These are phyloP conservation scores for Leishmania gerbilli DNA, from an alignment of 208 protist genomes.

Conservation along the genomic window DNA sequence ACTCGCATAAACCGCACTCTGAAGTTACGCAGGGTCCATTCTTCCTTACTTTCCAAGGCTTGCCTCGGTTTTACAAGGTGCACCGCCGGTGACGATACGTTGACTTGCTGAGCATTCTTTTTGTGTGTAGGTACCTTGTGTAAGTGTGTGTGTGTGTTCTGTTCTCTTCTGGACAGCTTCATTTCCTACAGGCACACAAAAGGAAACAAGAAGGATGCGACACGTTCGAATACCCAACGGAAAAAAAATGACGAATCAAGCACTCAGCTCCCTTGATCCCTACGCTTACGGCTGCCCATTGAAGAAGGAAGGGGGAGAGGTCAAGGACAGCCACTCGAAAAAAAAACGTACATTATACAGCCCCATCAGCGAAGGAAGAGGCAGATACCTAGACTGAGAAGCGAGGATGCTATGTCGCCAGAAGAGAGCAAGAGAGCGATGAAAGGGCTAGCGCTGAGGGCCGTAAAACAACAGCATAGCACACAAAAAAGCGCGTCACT, in stretches of 20 bases:
- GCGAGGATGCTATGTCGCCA: background rate
- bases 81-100: background rate
- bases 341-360: background rate
- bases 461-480: background rate
- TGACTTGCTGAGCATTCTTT: background rate
- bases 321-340: background rate
- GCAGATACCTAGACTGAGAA: background rate
- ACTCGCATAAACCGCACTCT: background rate
- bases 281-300: background rate
- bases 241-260: background rate
- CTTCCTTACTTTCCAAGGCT: background rate
- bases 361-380: background rate
- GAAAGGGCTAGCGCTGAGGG: background rate
- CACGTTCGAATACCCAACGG: background rate
- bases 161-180: background rate
- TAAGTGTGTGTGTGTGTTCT: background rate
- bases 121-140: background rate
- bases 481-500: background rate
- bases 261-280: background rate
- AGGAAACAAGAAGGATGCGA: background rate
- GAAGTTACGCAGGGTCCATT: background rate
- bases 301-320: background rate
- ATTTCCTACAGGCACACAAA: background rate
- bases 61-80: background rate
- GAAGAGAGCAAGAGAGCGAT: background rate